Evolutionary conservation across 495 filamentous ascomycete genomes (phyloP), one percentile per base, ranked within the genome.

Genomic region (Usnea hakonensis): DNA sequence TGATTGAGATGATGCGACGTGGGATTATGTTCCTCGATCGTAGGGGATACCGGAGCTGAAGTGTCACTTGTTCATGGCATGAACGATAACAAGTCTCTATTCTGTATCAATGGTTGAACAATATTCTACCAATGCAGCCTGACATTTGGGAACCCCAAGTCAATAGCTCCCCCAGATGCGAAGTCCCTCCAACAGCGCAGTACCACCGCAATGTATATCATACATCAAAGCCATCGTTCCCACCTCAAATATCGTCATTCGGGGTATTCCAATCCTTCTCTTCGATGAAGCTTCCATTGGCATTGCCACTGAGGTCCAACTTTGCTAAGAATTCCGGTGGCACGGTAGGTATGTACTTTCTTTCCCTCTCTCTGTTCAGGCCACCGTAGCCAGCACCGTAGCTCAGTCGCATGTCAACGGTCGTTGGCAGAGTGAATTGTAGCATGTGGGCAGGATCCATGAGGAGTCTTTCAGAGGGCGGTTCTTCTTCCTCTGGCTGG

Each of bases 381-480:
- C 94, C 94, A 5, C 94, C 94, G 65, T 96, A 90, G 16, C 94
- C 94, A 33, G 95, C 93, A 11, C 94, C 94, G 68, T 94, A 99
- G 65, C 84, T 91, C 41, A 99, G 81, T 64, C 96, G 79, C 94
- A 99, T 97, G 72, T 97, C 94, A 19, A 93, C 96, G 62, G 91
- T 95, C 7, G 94, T 96, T 1, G 94, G 94, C 26, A 99, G 78
- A 37, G 87, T 87, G 71, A 99, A 99, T 1, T 95, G 95, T 32
- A 99, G 82, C 83, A 96, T 96, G 43, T 95, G 78, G 14, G 91
- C 87, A 21, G 93, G 90, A 69, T 97, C 91, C 32, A 97, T 75
- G 41, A 97, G 83, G 33, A 97, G 74, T 58, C 86, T 78, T 55
- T 90, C 82, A 8, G 68, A 69, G 26, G 62, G 57, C 16, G 60